Base-by-base conservation (phyloP, 2,329 filamentous ascomycete species). In the Hypoxylon sp. region DNA sequence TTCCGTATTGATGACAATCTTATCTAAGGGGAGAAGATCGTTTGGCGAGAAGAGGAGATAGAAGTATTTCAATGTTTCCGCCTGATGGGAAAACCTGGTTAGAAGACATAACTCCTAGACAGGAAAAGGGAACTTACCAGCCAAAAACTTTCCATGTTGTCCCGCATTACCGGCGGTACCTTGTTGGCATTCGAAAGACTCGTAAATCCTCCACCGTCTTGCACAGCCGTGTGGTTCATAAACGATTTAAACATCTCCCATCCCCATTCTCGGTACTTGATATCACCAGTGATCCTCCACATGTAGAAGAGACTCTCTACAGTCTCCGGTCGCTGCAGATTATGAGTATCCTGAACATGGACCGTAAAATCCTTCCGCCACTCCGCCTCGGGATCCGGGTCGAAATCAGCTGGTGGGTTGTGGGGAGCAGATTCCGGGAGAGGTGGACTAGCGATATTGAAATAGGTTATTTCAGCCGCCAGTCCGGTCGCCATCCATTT, bases 81-180 rank as follows among this genome's bases (percentile, higher is more conserved):
- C 94, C 91, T 93, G 64, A 23, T 30, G 19, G n/a, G 5, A n/a
- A 61, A 48, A 69, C 53, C 30, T 58, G n/a, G 34, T 70, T 65
- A 65, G 63, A 41, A 51, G n/a, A 51, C 38, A 3, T 21, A 28
- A 51, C 41, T 32, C 19, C 17, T 19, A 28, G n/a, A 32, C 32
- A 11, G 13, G 11, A n/a, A 55, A 52, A 43, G 41, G 36, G 41
- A 38, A 83, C 91, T 82, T 82, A 93, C 91, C 84, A 99, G 87
- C 96, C 96, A 99, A 82, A 98, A 98, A 78, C 93, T 97, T 82
- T 99, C 96, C 95, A 99, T 98, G 74, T 98, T 98, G 80, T 99
- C 95, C 66, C 89, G 86, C 49, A 84, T 82, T 13, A 83, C 79
- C 0, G 93, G 89, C 19, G 94, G 94, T 9, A 96, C 80, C 4